These are phyloP conservation scores for Hypoxylon sp. DNA, from an alignment of 2,329 filamentous ascomycete species.

Conservation along the genomic window DNA sequence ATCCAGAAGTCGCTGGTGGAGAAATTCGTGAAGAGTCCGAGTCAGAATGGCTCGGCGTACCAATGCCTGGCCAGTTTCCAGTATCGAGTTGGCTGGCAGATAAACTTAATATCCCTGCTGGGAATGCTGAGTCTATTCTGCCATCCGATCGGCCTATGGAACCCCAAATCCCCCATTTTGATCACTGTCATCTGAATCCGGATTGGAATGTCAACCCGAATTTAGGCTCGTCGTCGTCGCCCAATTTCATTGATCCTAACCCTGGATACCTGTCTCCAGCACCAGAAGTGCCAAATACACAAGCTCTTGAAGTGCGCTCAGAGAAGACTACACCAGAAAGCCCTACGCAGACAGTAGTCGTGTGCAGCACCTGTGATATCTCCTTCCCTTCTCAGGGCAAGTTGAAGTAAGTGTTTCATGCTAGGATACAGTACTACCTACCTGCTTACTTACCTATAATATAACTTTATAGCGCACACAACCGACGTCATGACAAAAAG, in stretches of 20 bases:
- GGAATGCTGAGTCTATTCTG: neutral
- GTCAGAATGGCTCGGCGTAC: constrained; percentile 22
- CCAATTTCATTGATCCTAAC: constrained; percentile 2
- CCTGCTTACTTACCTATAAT: neutral
- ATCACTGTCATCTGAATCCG: constrained; percentile 1
- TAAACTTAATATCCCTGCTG: constrained; percentile 10
- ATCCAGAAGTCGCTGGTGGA: neutral
- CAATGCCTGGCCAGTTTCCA: constrained; percentile 31
- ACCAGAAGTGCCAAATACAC: constrained; percentile 11
- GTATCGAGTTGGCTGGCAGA: constrained; percentile 32
- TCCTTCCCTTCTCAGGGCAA: constrained; percentile 23
- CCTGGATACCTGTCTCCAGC: neutral
- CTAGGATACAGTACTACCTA: neutral
- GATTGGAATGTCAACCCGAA: constrained; percentile 1
- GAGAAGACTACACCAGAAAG: constrained; percentile 2
- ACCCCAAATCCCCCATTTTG: neutral
- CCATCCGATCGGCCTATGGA: neutral
- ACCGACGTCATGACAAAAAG: constrained; percentile 25
- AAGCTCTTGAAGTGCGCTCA: neutral
- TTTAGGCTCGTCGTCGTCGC: constrained; percentile 9
- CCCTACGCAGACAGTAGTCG: constrained; percentile 4
- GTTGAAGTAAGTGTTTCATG: constrained; percentile 15
- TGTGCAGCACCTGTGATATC: neutral
- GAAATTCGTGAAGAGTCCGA: neutral
- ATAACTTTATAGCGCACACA: constrained; percentile 18